These are phyloP conservation scores for Dictyostelium citrinum DNA, from an alignment of 78 protist genomes.

Conservation along the genomic window DNA sequence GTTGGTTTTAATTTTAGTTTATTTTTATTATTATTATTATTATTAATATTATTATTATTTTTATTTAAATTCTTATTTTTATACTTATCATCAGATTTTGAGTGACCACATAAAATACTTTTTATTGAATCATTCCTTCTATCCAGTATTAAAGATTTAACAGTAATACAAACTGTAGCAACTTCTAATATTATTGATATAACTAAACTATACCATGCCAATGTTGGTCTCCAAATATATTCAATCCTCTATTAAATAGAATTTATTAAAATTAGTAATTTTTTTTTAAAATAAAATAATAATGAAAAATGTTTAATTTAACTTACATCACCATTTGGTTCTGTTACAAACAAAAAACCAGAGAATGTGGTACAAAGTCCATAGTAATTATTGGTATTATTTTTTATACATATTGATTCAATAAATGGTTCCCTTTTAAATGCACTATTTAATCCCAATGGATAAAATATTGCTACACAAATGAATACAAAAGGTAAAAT, in stretches of 20 bases:
- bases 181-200: background rate
- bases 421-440: background rate
- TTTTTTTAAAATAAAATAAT: no score
- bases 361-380: background rate
- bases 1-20: background rate
- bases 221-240: conserved; percentile 1
- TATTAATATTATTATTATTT: background rate
- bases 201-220: background rate
- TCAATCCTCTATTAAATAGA: background rate
- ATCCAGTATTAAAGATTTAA: background rate
- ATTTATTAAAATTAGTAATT: background rate
- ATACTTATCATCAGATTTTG: background rate
- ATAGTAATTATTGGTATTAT: background rate
- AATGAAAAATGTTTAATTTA: no score
- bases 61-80: background rate
- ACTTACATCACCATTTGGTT: background rate
- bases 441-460: background rate
- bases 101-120: background rate
- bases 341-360: background rate
- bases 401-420: background rate
- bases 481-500: background rate
- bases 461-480: background rate
- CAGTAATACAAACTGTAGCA: background rate
- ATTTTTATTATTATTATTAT: no score
- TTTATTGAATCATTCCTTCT: background rate